These are phyloP conservation scores for Przewalskia tangutica DNA, from an alignment of 257 asterid genomes.

Conservation along the genomic window DNA sequence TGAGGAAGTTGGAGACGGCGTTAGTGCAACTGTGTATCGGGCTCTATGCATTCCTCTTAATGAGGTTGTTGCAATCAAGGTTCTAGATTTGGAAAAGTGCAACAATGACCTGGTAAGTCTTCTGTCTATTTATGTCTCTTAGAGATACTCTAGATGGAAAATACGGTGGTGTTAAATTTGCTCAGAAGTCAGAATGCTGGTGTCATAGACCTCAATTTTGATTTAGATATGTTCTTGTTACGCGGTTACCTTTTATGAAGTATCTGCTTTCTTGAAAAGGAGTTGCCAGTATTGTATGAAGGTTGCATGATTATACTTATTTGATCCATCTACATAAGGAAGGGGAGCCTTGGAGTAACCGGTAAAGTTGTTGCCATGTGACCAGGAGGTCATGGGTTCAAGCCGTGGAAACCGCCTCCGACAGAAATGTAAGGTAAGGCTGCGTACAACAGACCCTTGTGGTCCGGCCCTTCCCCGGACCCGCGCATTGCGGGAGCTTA, in stretches of 20 bases:
- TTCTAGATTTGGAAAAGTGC: slow-evolving; percentile 96
- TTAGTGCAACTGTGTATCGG: slow-evolving; percentile 85
- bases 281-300: neutral
- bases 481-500: no score
- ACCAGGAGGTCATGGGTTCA: no score
- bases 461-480: no score
- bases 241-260: neutral
- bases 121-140: neutral
- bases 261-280: neutral
- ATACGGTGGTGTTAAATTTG: neutral
- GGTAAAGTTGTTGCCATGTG: no score
- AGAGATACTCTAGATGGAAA: neutral
- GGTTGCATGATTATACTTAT: neutral
- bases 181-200: neutral
- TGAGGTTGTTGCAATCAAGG: slow-evolving; percentile 89
- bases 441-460: no score
- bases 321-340: neutral
- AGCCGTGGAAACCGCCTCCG: no score
- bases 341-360: no score
- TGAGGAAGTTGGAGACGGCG: slow-evolving; percentile 99
- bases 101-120: slow-evolving; percentile 86
- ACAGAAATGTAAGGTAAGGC: no score
- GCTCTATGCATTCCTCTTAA: slow-evolving; percentile 78
- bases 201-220: neutral
- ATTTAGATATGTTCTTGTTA: neutral